Evolutionary conservation across 495 filamentous ascomycete species (phyloP).

Genomic region (Penicillium fimorum): DNA sequence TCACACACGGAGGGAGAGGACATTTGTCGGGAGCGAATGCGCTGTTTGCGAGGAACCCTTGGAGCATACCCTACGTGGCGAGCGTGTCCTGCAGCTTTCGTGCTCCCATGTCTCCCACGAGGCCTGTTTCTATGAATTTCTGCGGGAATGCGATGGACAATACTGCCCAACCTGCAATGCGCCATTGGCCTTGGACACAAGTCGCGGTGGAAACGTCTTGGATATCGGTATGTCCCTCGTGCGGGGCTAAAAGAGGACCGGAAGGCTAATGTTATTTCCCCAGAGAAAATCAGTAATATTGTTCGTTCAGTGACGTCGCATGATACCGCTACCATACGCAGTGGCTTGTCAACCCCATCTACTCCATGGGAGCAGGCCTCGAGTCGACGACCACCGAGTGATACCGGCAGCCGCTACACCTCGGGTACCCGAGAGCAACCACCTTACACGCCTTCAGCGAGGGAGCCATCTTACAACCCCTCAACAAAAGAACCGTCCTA

Average conservation of each 20-base stretch:
- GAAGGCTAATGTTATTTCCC: conserved; percentile 11
- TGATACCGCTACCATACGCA: conserved; percentile 54
- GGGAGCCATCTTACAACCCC: conserved; percentile 6
- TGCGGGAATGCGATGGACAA: conserved; percentile 91
- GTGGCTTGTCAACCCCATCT: conserved; percentile 49
- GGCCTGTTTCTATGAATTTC: conserved; percentile 98
- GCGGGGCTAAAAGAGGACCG: conserved; percentile 1
- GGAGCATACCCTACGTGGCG: conserved; percentile 93
- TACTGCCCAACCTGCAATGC: conserved; percentile 95
- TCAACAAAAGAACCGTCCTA: conserved; percentile 7
- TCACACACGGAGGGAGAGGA: conserved; percentile 83
- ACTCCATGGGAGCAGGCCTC: conserved; percentile 59
- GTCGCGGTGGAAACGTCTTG: conserved; percentile 88
- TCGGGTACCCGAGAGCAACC: conserved; percentile 10
- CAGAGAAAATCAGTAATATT: conserved; percentile 94
- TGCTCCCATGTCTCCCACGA: conserved; percentile 96
- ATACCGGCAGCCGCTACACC: conserved; percentile 43
- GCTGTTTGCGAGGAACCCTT: conserved; percentile 96
- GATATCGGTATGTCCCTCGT: conserved; percentile 71
- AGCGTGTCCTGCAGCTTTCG: conserved; percentile 93
- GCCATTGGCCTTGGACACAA: conserved; percentile 89
- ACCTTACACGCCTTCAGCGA: background rate
- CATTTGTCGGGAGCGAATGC: conserved; percentile 92
- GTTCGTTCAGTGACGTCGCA: conserved; percentile 78
- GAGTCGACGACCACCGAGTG: conserved; percentile 48